phyloP scores from a whole-genome alignment of 805 yeast genomes.

The Candida sphagnicola region DNA sequence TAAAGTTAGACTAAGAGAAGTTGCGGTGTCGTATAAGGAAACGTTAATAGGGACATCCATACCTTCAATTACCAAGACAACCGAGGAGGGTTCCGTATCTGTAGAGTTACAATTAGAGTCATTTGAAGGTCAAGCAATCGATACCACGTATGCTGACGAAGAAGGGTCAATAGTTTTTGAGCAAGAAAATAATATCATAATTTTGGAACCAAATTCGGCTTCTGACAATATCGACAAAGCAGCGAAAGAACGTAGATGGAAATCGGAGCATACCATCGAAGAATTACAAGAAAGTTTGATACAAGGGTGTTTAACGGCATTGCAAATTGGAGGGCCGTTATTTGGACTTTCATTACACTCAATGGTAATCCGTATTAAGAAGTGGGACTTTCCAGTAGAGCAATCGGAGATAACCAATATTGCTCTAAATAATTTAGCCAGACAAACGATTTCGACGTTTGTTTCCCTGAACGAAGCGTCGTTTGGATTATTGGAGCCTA shows the following conservation, averaged over 20 bases:
- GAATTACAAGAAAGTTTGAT: constrained; percentile 50
- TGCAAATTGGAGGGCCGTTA: constrained; percentile 65
- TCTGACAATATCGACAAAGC: constrained; percentile 19
- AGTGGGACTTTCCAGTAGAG: constrained; percentile 55
- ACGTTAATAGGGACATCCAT: constrained; percentile 25
- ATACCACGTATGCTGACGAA: constrained; percentile 31
- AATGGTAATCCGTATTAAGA: constrained; percentile 48
- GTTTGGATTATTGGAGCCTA: constrained; percentile 75
- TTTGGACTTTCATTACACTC: constrained; percentile 60
- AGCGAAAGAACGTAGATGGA: constrained; percentile 44
- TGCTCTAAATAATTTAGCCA: constrained; percentile 40
- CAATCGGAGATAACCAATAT: constrained; percentile 33
- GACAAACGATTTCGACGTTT: constrained; percentile 28
- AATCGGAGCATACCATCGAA: constrained; percentile 42
- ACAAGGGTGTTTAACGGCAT: constrained; percentile 56
- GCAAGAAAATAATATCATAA: constrained; percentile 45
- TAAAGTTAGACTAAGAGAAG: constrained; percentile 72
- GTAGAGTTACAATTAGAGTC: constrained; percentile 29
- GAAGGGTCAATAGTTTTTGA: constrained; percentile 37
- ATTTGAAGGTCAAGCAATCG: constrained; percentile 34
- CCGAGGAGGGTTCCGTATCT: constrained; percentile 16
- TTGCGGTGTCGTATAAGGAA: constrained; percentile 89
- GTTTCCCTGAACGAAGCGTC: constrained; percentile 18
- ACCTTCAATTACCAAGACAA: constrained; percentile 13
- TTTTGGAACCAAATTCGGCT: constrained; percentile 31